These are phyloP conservation scores for Tetrapyrgos nigripes DNA, from an alignment of 1,284 basidiomycete genomes.

Conservation along the genomic window DNA sequence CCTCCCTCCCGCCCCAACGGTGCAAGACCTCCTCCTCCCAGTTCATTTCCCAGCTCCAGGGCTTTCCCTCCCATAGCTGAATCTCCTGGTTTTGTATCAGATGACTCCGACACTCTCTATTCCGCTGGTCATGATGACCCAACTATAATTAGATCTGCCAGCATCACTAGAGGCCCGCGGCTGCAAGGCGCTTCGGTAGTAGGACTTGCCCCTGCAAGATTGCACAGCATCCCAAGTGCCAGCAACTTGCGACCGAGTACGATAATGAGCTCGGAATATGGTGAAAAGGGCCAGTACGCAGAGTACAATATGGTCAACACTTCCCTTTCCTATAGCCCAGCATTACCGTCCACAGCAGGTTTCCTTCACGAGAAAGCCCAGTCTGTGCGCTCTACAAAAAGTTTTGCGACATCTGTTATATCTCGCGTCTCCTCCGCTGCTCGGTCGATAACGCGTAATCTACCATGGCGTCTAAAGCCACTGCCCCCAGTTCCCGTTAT, in stretches of 20 bases:
- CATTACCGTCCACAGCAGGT: constrained; percentile 33
- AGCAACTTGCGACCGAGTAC: constrained; percentile 10
- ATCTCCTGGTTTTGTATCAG: constrained; percentile 25
- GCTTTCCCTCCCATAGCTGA: constrained; percentile 38
- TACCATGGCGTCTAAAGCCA: constrained; percentile 51
- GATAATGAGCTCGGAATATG: constrained; percentile 9
- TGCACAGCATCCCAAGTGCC: constrained; percentile 26
- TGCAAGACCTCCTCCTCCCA: constrained; percentile 40
- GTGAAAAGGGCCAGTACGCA: constrained; percentile 6
- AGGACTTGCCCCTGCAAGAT: constrained; percentile 37
- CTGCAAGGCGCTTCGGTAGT: constrained; percentile 31
- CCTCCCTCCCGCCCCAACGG: constrained; percentile 25
- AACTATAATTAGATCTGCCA: constrained; percentile 33
- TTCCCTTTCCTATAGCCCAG: constrained; percentile 26
- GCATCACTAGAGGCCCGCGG: constrained; percentile 23
- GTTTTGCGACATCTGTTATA: constrained; percentile 55
- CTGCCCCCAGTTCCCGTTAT: constrained; percentile 61
- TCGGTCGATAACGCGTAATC: constrained; percentile 41
- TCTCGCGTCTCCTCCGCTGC: constrained; percentile 49
- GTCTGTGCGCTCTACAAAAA: constrained; percentile 54
- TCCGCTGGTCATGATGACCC: constrained; percentile 27
- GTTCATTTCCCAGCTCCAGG: constrained; percentile 7
- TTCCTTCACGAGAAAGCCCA: constrained; percentile 25
- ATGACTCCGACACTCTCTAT: constrained; percentile 39
- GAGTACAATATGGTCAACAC: not conserved